Base-by-base conservation (phyloP, 2,329 filamentous ascomycete genomes). In the Rutstroemia sp. region DNA sequence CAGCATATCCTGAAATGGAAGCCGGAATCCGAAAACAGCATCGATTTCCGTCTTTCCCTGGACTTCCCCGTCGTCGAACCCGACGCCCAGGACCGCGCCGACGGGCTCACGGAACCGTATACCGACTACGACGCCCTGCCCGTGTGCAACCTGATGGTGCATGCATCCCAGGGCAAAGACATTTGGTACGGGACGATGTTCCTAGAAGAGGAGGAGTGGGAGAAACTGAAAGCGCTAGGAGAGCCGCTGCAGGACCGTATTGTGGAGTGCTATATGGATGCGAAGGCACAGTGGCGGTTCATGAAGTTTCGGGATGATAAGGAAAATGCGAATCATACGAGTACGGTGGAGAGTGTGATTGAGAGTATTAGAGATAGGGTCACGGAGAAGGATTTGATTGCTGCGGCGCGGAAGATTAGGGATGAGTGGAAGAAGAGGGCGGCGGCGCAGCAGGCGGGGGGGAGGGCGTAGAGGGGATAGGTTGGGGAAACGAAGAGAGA, bases 1-100 rank as follows among this genome's bases (percentile, higher is more conserved):
- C 82, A 83, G 50, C 87, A 96, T 70, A 99, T 96, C 61, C 77
- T 99, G 41, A 99, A 99, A 72, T 99, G 94, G 94, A 99, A 99
- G 73, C 91, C 92, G 0, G 90, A 90, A 4, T 79, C 89, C 62
- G 94, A 99, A 71, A 99, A 99, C 74, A 95, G 91, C 0, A 84
- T 99, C 64, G 94, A 99, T 71, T 96, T 96, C 71, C 82, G 87
- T 44, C 79, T 97, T 65, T 82, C 81, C 52, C 79, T 99, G 45
- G 77, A 80, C 12, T 97, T 96, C 66, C 87, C 88, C 0, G 68
- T 77, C 0, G 76, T 87, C n/a, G 80, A 88, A 58, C 86, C 87
- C 1, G 81, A 86, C 66, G 79, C 82, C 14, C 73, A 77, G 16
- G 87, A 94, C 64, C 80, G 82, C 47, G 81, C 82, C 37, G 86